These are phyloP conservation scores for Rickenella mellea DNA, from an alignment of 768 basidiomycete genomes.

Conservation along the genomic window DNA sequence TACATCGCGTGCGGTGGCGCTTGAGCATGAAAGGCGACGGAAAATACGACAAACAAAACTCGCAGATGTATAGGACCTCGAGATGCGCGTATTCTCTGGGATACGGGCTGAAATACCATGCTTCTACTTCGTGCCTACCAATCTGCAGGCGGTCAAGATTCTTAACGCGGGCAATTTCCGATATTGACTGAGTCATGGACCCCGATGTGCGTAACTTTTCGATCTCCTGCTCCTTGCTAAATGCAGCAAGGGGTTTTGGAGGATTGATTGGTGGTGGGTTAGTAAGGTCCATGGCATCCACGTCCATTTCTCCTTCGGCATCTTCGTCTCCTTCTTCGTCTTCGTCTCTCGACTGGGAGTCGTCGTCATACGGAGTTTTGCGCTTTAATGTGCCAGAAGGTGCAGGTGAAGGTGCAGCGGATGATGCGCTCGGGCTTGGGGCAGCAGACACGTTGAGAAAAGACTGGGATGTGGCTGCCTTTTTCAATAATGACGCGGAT, in stretches of 20 bases:
- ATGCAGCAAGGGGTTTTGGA: conserved; percentile 44
- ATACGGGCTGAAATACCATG: conserved; percentile 99
- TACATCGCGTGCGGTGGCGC: conserved; percentile 88
- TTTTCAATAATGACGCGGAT: conserved; percentile 8
- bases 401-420: conserved; percentile 49
- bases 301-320: conserved; percentile 41
- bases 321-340: conserved; percentile 40
- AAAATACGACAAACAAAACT: conserved; percentile 93
- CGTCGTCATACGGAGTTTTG: conserved; percentile 54
- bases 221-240: conserved; percentile 98
- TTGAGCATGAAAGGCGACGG: conserved; percentile 85
- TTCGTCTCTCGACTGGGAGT: conserved; percentile 51
- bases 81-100: conserved; percentile 97
- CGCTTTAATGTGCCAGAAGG: conserved; percentile 52
- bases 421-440: conserved; percentile 27
- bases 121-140: conserved; percentile 92
- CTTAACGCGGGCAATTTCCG: conserved; percentile 96
- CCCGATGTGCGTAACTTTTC: conserved; percentile 96
- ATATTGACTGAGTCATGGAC: conserved; percentile 98
- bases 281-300: conserved; percentile 46
- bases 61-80: conserved; percentile 93
- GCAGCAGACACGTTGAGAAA: conserved; percentile 29
- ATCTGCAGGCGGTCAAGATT: conserved; percentile 96
- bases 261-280: conserved; percentile 46
- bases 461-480: conserved; percentile 2